Conservation (phyloP, 768 basidiomycete genomes). For the Phanerodontia chrysosporium region DNA sequence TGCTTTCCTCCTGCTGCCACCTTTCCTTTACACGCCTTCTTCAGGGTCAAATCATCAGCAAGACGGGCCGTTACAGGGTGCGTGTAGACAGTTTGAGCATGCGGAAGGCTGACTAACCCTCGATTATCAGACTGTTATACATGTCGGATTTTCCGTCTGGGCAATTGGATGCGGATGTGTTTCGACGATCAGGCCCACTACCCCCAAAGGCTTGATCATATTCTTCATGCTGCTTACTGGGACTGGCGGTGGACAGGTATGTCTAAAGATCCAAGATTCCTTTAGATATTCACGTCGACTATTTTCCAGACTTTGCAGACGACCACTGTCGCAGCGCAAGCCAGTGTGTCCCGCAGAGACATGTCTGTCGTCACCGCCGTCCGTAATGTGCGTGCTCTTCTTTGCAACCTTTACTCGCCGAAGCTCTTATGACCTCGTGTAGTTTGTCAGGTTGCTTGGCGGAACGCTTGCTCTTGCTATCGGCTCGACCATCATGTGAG, state of each 20-base stretch:
- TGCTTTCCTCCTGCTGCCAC: neutral
- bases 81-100: slow-evolving; percentile 8
- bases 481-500: slow-evolving; percentile 53
- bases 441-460: slow-evolving; percentile 69
- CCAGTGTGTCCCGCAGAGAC: slow-evolving; percentile 62
- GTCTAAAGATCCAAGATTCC: too few relatives aligned
- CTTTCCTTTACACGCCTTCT: too few relatives aligned
- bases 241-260: slow-evolving; percentile 24
- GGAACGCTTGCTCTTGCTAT: slow-evolving; percentile 66
- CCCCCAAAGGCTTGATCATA: slow-evolving; percentile 47
- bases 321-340: slow-evolving; percentile 69
- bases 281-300: slow-evolving; percentile 11
- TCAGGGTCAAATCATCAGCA: slow-evolving; percentile 58
- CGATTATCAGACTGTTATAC: slow-evolving; percentile 44
- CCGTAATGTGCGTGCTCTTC: slow-evolving; percentile 41
- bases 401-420: neutral
- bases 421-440: neutral
- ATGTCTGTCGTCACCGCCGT: slow-evolving; percentile 76
- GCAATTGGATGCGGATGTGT: slow-evolving; percentile 65
- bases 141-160: slow-evolving; percentile 64
- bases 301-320: slow-evolving; percentile 50
- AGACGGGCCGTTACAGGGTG: slow-evolving; percentile 61
- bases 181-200: slow-evolving; percentile 53
- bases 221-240: slow-evolving; percentile 32
- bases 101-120: neutral